Evolutionary conservation across 2,329 filamentous ascomycete species (phyloP), one percentile per base, ranked within the genome.

Genomic region (Epichloe sp.): DNA sequence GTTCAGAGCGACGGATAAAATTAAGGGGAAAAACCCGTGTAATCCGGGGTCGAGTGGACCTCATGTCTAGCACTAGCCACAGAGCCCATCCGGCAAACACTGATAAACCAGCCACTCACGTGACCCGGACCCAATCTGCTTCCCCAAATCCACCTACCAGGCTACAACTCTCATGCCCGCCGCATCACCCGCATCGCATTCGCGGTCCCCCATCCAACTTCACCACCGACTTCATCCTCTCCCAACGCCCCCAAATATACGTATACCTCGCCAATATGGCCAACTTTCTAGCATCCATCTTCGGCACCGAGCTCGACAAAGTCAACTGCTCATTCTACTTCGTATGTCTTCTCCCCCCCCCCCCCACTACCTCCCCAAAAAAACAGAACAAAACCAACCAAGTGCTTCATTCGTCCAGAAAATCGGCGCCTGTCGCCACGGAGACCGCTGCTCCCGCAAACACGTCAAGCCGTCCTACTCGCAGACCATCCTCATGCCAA

Each of bases 241-340:
- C 17, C 44, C 37, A 43, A 6, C 46, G 45, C 40, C 54, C n/a
- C 17, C 40, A n/a, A 34, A 36, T 2, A 12, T 23, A 21, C 19
- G n/a, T n/a, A n/a, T n/a, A n/a, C 35, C 50, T 17, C 43, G 26
- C 54, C 60, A 70, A 48, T 53, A 95, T 95, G 90, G 90, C 90
- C 65, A 96, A 96, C 77, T 97, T 96, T 69, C 86, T 98, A 69
- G 93, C 93, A 64, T 95, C 89, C 67, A 98, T 98, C 74, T 98
- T 98, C 78, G 93, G 93, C 65, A 98, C 93, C 34, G 93, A 98
- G 79, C 93, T 97, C 71, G 93, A 98, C 83, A 98, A 91, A 68
- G 90, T 96, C 76, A 96, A 97, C 80, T 96, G 93, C 80, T 93
- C 86, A 52, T 98, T 98, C 81, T 98, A 98, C 82, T 73, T 73